Evolutionary conservation across 148 eudicot genomes (phyloP).

Genomic region (Chenopodium quinoa): DNA sequence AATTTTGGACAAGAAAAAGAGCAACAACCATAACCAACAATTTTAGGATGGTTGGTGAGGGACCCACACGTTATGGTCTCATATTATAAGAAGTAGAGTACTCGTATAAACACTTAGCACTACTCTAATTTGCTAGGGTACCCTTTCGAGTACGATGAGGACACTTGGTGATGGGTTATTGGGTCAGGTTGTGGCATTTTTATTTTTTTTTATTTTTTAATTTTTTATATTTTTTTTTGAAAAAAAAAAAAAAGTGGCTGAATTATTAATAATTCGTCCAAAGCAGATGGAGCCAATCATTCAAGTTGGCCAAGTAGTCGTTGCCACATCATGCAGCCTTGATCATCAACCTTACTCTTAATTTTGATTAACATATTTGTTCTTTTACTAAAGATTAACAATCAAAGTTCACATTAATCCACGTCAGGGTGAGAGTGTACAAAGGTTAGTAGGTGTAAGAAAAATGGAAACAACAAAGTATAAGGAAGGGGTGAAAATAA

Average conservation of each 20-base stretch:
- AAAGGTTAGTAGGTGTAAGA: no score
- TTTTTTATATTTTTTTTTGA: no score
- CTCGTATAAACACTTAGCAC: neutral
- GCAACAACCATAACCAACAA: conserved; percentile 7
- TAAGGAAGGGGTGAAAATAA: no score
- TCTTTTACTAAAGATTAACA: no score
- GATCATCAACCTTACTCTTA: neutral
- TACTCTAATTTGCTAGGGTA: conserved; percentile 5
- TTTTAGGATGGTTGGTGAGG: neutral
- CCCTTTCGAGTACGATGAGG: conserved; percentile 25
- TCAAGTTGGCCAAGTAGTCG: conserved; percentile 18
- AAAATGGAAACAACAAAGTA: no score
- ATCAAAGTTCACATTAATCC: no score
- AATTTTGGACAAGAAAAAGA: neutral
- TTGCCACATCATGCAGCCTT: conserved; percentile 9
- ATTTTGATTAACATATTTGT: neutral
- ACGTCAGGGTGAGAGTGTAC: no score
- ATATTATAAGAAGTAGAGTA: neutral
- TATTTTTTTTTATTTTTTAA: neutral
- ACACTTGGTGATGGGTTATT: conserved; percentile 27
- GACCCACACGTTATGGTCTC: conserved; percentile 22
- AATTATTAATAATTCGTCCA: neutral
- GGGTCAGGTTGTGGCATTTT: conserved; percentile 28
- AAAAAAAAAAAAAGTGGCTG: neutral
- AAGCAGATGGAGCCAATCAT: conserved; percentile 33